Evolutionary conservation across 202 grass and related monocot genomes (phyloP).

Genomic region (Panicum virgatum): DNA sequence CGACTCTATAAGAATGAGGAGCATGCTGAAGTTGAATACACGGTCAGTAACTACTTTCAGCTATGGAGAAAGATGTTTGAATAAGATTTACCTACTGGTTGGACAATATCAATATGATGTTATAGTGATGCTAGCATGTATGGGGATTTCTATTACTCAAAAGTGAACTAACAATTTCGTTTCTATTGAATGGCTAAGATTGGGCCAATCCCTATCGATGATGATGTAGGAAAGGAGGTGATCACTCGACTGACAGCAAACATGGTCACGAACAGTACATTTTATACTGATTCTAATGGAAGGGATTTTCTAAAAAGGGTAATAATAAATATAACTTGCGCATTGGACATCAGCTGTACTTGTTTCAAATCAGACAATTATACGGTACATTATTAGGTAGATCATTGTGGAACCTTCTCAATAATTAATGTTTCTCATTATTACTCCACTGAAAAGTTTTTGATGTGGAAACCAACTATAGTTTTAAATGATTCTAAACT

Average conservation of each 20-base stretch:
- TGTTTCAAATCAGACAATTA: background rate
- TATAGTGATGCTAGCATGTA: background rate
- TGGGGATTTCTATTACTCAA: background rate
- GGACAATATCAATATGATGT: background rate
- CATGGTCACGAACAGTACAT: conserved; percentile 69
- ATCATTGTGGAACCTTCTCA: background rate
- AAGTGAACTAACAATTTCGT: background rate
- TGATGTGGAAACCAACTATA: background rate
- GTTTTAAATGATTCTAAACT: background rate
- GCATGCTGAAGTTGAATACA: conserved; percentile 94
- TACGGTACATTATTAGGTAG: background rate
- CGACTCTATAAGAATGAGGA: conserved; percentile 83
- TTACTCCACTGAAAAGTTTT: background rate
- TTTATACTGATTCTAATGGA: conserved; percentile 90
- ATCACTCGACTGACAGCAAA: conserved; percentile 70
- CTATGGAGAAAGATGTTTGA: background rate
- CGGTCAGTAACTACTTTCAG: conserved; percentile 45
- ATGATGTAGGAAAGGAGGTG: conserved; percentile 73
- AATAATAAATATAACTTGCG: conserved; percentile 22
- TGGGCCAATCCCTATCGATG: conserved; percentile 76
- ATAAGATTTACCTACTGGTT: background rate
- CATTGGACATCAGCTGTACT: background rate
- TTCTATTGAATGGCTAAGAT: conserved; percentile 46
- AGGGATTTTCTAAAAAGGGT: conserved; percentile 94
- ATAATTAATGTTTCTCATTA: background rate